Percentiles rank a stretch among this genome's conserved stretches.
phyloP scores from a whole-genome alignment of 768 basidiomycete genomes.

The Suillus spraguei region DNA sequence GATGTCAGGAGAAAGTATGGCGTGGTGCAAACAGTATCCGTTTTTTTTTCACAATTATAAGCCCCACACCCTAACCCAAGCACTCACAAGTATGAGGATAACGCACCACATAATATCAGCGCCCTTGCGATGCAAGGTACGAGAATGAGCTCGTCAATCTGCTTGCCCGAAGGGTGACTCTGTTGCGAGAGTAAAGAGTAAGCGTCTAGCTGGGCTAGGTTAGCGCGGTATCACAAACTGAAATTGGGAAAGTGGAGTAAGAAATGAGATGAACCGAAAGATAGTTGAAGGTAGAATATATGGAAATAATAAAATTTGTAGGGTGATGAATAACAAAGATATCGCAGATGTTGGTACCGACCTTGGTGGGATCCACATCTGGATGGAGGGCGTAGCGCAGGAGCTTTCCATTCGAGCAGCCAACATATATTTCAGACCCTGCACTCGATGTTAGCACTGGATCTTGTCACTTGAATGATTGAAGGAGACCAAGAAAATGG shows the following conservation, averaged over 20 bases:
- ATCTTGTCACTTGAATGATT: conserved; percentile 2
- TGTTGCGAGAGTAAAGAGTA: conserved; percentile 73
- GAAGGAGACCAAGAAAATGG: conserved; percentile 9
- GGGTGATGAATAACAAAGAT: background rate
- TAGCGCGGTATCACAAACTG: background rate
- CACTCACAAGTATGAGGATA: conserved; percentile 6
- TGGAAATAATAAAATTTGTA: background rate
- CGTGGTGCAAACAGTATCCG: background rate
- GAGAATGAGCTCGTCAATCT: conserved; percentile 81
- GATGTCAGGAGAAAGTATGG: background rate
- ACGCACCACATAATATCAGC: conserved; percentile 73
- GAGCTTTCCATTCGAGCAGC: conserved; percentile 83
- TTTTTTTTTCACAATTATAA: background rate
- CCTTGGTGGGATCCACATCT: conserved; percentile 48
- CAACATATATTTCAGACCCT: conserved; percentile 88
- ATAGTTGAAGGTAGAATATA: background rate
- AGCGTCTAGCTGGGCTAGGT: conserved; percentile 48
- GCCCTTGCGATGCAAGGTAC: conserved; percentile 74
- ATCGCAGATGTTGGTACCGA: conserved; percentile 26
- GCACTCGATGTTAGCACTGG: background rate
- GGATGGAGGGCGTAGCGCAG: conserved; percentile 76
- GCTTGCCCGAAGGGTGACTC: conserved; percentile 63
- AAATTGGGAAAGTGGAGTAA: background rate
- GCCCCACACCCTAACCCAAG: background rate
- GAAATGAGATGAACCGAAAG: background rate